Base-by-base conservation (phyloP, 257 asterid species). In the Gentiana macrophylla region DNA sequence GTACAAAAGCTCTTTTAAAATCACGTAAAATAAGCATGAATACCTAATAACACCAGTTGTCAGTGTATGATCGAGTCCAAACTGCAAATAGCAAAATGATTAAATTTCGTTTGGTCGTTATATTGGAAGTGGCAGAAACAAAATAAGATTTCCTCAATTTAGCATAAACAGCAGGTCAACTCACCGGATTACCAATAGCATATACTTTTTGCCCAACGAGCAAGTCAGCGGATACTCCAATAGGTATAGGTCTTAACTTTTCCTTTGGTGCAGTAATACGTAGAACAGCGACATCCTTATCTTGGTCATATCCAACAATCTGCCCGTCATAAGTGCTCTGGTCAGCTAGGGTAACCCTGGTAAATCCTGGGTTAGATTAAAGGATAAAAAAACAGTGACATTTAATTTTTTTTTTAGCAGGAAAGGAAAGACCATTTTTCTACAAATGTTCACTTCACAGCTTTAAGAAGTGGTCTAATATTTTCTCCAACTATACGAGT, bases 41-140 rank as follows among this genome's bases (percentile, higher is more conserved):
- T 78, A 92, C 99, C 99, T 92, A 84, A 92, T 92, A 62, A 92
- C 99, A 62, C 99, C 99, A 47, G 99, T 92, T 53, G 99, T 92
- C 59, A 92, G 97, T 3, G 99, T 88, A 65, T 92, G 99, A 69
- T 92, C 97, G 69, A 92, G 97, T 65, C 99, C 99, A 81, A 88
- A 92, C 99, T 88, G 94, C 77, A 70, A 60, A 52, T 32, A 56
- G 46, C 9, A 60, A 47, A 52, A 63, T 37, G 60, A 38, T 55
- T 32, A 62, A 10, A 70, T 32, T 8, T n/a, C 7, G 5, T 41
- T 53, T 15, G 59, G 74, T 57, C 46, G 8, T 41, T 41, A 41
- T 3, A 5, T 3, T 1, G 46, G 46, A 41, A 41, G 46, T 8
- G 55, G 12, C 0, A 37, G 8, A 44, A 37, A 53, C 59, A 34